Percentiles rank a stretch among this genome's conserved stretches.
phyloP scores from a whole-genome alignment of 139 green algal species.

The Yamagishiella unicocca region DNA sequence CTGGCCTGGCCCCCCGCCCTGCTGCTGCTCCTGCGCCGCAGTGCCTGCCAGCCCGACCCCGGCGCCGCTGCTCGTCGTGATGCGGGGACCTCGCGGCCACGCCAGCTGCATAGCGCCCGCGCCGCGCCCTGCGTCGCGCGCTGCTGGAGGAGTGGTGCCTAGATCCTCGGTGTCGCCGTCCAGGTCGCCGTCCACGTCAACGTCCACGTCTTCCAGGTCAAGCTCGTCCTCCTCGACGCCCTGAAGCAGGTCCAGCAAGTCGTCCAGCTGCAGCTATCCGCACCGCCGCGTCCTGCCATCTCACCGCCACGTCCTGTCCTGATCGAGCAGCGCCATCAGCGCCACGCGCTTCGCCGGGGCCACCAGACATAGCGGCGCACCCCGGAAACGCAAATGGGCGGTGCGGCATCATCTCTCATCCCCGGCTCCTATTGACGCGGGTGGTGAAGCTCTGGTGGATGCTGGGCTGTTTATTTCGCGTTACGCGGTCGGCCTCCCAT shows the following conservation, averaged over 20 bases:
- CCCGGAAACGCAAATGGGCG: too few species aligned
- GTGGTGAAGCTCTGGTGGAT: too few species aligned
- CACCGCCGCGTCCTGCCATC: too few species aligned
- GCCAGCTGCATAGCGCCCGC: neutral
- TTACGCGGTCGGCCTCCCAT: too few species aligned
- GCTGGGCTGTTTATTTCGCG: too few species aligned
- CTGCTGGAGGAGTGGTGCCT: neutral
- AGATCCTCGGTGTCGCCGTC: neutral
- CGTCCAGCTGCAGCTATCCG: neutral
- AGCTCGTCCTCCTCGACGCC: slow-evolving; percentile 10
- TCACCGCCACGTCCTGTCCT: too few species aligned
- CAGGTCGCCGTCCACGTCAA: neutral
- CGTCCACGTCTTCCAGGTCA: neutral
- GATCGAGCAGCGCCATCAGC: too few species aligned
- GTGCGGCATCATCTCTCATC: too few species aligned
- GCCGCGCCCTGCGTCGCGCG: neutral
- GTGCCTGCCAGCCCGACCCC: neutral
- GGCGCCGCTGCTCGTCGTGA: neutral
- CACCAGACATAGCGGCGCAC: too few species aligned
- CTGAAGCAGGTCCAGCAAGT: slow-evolving; percentile 16
- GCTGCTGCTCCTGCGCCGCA: neutral
- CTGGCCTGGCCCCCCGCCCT: neutral
- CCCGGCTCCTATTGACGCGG: too few species aligned
- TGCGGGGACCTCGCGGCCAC: neutral
- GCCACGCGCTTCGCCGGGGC: too few species aligned